Evolutionary conservation across 1,284 basidiomycete species (phyloP), one percentile per base, ranked within the genome.

Genomic region (Tetrapyrgos nigripes): DNA sequence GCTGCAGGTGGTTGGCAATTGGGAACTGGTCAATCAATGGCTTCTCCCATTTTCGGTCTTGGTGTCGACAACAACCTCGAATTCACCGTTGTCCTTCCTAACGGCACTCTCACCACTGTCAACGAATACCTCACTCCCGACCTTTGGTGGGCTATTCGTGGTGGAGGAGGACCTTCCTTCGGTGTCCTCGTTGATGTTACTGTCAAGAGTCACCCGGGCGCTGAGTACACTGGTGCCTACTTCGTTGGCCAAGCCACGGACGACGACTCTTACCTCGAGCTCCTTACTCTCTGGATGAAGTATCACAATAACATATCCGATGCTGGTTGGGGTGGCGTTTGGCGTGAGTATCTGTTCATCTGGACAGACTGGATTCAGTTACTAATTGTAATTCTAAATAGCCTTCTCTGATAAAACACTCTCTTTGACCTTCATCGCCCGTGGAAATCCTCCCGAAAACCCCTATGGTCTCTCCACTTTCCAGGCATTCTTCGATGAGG

Each of bases 251-350:
- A 14, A 21, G 24, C 49, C 10, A 44, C 6, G n/a, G n/a, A 26
- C 11, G 26, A 47, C 17, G 48, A 57, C 9, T n/a, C 35, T 6
- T 40, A 13, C 31, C n/a, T 45, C 29, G n/a, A n/a, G n/a, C n/a
- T n/a, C n/a, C n/a, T n/a, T n/a, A n/a, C n/a, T n/a, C n/a, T n/a
- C n/a, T n/a, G n/a, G n/a, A n/a, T n/a, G n/a, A n/a, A n/a, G n/a
- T n/a, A n/a, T n/a, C n/a, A n/a, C n/a, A n/a, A n/a, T 27, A 48
- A 35, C 47, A 45, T 10, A n/a, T 65, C 23, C 37, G 55, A 10
- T 50, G 48, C 23, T 8, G 70, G 68, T 5, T 73, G 64, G 63
- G 66, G 66, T 10, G 71, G 71, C 14, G 63, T 62, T 54, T 64
- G 60, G 62, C 61, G 61, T 28, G 62, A 23, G 49, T n/a, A n/a